Conservation (phyloP, 2,329 filamentous ascomycete genomes). For the Pyricularia pennisetigena region DNA sequence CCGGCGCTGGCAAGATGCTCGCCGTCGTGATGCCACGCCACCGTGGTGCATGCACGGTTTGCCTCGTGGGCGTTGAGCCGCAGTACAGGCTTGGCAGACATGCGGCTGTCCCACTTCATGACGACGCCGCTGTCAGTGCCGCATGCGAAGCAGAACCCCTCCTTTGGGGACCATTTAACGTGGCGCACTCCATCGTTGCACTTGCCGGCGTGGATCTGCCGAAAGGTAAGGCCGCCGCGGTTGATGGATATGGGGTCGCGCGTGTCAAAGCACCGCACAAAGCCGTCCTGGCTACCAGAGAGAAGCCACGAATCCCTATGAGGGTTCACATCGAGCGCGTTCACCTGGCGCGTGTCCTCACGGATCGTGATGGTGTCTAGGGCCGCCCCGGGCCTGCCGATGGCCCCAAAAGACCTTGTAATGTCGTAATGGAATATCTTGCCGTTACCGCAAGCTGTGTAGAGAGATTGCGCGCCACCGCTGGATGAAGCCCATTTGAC, state of each 20-base stretch:
- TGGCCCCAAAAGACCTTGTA: conserved; percentile 15
- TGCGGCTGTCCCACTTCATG: conserved; percentile 55
- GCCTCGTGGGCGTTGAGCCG: conserved; percentile 47
- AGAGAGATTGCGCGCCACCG: conserved; percentile 41
- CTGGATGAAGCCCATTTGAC: conserved; percentile 44
- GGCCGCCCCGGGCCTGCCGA: conserved; percentile 24
- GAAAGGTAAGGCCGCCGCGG: conserved; percentile 32
- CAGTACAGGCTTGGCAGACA: conserved; percentile 39
- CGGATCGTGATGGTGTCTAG: conserved; percentile 47
- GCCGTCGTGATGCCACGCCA: conserved; percentile 60
- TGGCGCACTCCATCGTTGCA: conserved; percentile 52
- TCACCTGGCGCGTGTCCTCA: conserved; percentile 54
- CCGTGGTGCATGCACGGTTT: conserved; percentile 41
- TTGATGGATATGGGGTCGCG: conserved; percentile 36
- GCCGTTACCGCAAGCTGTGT: conserved; percentile 54
- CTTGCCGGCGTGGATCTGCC: conserved; percentile 34
- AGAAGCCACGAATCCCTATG: conserved; percentile 46
- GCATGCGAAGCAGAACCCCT: conserved; percentile 53
- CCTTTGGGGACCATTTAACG: conserved; percentile 55
- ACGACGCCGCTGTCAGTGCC: conserved; percentile 53
- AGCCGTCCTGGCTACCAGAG: conserved; percentile 55
- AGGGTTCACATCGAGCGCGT: conserved; percentile 53
- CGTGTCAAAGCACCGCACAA: conserved; percentile 52
- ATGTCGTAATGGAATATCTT: conserved; percentile 58
- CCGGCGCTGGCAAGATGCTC: conserved; percentile 56